A percentile compares a stretch with the other conserved stretches of the same genome.
Conservation (phyloP, 805 yeast species). For the Ogataea haglerorum region DNA sequence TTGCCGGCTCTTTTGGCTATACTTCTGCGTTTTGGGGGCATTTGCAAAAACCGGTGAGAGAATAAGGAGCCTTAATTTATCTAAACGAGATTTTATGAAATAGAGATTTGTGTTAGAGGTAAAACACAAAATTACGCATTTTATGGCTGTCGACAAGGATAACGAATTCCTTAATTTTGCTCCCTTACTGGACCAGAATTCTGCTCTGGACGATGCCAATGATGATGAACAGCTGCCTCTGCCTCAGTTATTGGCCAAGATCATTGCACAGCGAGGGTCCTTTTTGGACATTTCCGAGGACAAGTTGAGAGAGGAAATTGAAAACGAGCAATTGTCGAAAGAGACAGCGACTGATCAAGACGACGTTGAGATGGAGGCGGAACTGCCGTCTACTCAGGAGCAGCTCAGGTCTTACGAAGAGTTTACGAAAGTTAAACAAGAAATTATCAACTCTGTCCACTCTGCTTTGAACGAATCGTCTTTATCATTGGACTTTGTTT, state of each 20-base stretch:
- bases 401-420: conserved; percentile 31
- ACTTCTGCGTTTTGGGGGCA: conserved; percentile 3
- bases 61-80: conserved; percentile 1
- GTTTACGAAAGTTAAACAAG: conserved; percentile 49
- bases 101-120: no score
- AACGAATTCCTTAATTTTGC: conserved; percentile 11
- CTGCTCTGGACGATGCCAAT: not conserved
- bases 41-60: not conserved
- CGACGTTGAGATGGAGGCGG: conserved; percentile 16
- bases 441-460: conserved; percentile 50
- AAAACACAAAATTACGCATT: conserved; percentile 1
- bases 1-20: conserved; percentile 7
- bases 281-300: conserved; percentile 60
- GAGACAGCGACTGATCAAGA: conserved; percentile 18
- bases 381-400: conserved; percentile 10
- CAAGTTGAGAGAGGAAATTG: conserved; percentile 44
- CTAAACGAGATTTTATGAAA: not conserved
- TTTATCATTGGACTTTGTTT: conserved; percentile 80
- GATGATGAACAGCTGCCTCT: conserved; percentile 30
- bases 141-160: not conserved
- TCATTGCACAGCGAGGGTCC: conserved; percentile 56
- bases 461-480: conserved; percentile 87
- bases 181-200: conserved; percentile 16
- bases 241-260: conserved; percentile 55
- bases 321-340: conserved; percentile 6